Conservation (phyloP, 2,329 filamentous ascomycete species). For the Neopestalotiopsis sp. region DNA sequence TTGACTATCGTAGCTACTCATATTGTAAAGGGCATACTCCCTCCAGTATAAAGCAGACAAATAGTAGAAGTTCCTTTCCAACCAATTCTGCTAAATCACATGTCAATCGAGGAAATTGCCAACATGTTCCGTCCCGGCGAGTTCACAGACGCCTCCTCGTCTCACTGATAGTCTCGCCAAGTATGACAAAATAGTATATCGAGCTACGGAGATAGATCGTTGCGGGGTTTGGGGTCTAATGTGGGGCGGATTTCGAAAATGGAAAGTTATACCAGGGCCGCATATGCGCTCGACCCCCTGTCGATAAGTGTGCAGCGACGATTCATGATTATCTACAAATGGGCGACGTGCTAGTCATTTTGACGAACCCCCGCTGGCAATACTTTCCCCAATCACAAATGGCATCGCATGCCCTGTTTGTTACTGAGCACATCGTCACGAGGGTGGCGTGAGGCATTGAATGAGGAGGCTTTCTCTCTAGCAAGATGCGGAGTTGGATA, state of each 20-base stretch:
- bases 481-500: background rate
- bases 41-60: too few species aligned
- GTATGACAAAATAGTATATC: background rate
- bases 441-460: background rate
- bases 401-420: background rate
- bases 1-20: too few species aligned
- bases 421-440: background rate
- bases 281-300: background rate
- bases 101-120: too few species aligned
- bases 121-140: too few species aligned
- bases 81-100: too few species aligned
- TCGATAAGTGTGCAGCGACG: background rate
- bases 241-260: background rate
- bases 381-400: background rate
- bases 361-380: background rate
- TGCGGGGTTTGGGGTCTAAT: background rate
- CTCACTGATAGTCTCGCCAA: too few species aligned
- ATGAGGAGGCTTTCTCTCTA: background rate
- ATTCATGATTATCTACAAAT: background rate
- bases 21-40: too few species aligned
- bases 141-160: too few species aligned
- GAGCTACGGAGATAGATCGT: background rate
- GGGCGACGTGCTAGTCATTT: background rate
- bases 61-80: too few species aligned
- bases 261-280: constrained; percentile 13